Conservation (phyloP, 805 yeast genomes). For the Pichia phayaonensis region DNA sequence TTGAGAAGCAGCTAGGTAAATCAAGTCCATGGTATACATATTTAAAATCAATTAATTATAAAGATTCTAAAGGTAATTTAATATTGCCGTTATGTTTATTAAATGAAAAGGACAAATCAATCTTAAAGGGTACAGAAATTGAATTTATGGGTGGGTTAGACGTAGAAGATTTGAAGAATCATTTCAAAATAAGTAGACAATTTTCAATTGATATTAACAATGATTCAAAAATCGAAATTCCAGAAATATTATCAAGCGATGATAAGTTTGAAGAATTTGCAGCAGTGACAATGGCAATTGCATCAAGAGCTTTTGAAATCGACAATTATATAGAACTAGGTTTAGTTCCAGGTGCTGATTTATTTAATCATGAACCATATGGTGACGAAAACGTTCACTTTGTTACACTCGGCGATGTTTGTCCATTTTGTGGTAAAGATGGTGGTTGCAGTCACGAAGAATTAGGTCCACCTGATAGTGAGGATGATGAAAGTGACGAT, state of each 20-base stretch:
- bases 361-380: conserved; percentile 63
- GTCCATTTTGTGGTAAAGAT: conserved; percentile 27
- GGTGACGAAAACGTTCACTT: conserved; percentile 61
- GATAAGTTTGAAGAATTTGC: conserved; percentile 43
- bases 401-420: conserved; percentile 38
- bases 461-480: conserved; percentile 25
- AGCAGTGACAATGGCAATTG: conserved; percentile 49
- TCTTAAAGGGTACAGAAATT: conserved; percentile 54
- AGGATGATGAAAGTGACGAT: conserved; percentile 20
- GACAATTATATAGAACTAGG: conserved; percentile 70
- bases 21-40: conserved; percentile 77
- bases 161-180: conserved; percentile 32
- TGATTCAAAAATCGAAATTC: conserved; percentile 27
- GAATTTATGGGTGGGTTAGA: conserved; percentile 55
- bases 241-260: conserved; percentile 15
- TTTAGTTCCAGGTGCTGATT: conserved; percentile 85
- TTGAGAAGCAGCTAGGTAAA: conserved; percentile 53
- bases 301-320: conserved; percentile 75
- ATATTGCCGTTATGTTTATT: conserved; percentile 61
- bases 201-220: conserved; percentile 32
- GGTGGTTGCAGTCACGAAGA: conserved; percentile 28
- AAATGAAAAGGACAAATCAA: conserved; percentile 39
- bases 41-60: conserved; percentile 41
- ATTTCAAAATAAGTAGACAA: conserved; percentile 32
- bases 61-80: conserved; percentile 1